These are phyloP conservation scores for Millerago galiae DNA, from an alignment of 805 yeast species.

Conservation along the genomic window DNA sequence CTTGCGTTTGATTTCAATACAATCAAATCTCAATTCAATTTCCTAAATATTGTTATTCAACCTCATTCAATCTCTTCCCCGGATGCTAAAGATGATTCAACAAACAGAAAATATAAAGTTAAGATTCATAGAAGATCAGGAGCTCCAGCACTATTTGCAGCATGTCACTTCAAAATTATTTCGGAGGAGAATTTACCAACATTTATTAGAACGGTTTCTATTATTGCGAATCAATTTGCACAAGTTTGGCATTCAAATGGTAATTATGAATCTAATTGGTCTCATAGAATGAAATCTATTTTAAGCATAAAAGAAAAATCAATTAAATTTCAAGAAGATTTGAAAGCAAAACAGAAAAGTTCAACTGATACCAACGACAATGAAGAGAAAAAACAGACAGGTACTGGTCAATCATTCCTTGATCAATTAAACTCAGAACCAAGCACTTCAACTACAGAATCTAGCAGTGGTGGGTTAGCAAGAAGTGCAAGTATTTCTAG, in stretches of 20 bases:
- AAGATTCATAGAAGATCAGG: conserved; percentile 59
- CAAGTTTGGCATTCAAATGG: conserved; percentile 64
- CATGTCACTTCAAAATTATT: conserved; percentile 68
- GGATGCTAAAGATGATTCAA: conserved; percentile 8
- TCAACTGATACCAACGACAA: conserved; percentile 5
- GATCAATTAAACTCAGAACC: conserved; percentile 14
- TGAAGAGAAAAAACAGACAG: conserved; percentile 11
- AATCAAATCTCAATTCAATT: conserved; percentile 74
- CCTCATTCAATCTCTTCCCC: conserved; percentile 41
- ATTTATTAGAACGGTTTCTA: conserved; percentile 60
- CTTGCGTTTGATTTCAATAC: conserved; percentile 61
- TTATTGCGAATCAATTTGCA: conserved; percentile 67
- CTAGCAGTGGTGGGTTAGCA: background rate
- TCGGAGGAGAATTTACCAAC: conserved; percentile 52
- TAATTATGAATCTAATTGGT: conserved; percentile 58
- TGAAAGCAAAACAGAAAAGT: conserved; percentile 8
- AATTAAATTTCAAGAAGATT: conserved; percentile 8
- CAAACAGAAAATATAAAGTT: conserved; percentile 46
- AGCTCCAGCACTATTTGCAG: conserved; percentile 70
- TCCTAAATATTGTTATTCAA: conserved; percentile 69
- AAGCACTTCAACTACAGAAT: background rate
- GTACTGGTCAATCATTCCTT: conserved; percentile 19
- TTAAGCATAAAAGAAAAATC: conserved; percentile 29
- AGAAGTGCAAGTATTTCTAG: conserved; percentile 13
- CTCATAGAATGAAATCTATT: conserved; percentile 55